Percentiles rank a stretch among this genome's conserved stretches.
Conservation (phyloP, 2,329 filamentous ascomycete genomes). For the Alternaria alternata region DNA sequence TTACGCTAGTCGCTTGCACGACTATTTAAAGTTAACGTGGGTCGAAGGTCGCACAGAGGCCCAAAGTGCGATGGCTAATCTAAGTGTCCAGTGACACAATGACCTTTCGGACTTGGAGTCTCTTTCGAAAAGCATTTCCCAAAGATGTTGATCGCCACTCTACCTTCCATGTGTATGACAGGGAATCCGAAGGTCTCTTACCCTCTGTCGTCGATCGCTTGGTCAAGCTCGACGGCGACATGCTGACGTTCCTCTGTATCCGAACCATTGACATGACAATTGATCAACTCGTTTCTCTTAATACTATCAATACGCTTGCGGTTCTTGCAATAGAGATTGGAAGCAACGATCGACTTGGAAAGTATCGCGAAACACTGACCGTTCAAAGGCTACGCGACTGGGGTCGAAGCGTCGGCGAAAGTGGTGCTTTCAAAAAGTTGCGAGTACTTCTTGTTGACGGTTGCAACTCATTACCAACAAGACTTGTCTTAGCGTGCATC, state of each 20-base stretch:
- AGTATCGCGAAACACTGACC: neutral
- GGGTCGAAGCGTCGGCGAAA: constrained; percentile 29
- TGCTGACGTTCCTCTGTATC: constrained; percentile 32
- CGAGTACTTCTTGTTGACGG: constrained; percentile 23
- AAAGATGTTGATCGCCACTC: constrained; percentile 23
- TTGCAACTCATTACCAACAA: constrained; percentile 11
- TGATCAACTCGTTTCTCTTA: constrained; percentile 26
- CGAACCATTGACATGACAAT: constrained; percentile 13
- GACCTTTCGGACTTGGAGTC: constrained; percentile 25
- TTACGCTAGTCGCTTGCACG: constrained; percentile 27
- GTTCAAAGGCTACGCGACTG: constrained; percentile 25
- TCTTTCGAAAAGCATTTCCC: constrained; percentile 30
- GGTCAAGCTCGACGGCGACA: constrained; percentile 17
- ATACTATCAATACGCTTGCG: constrained; percentile 27
- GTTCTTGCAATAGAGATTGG: constrained; percentile 20
- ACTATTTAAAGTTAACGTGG: constrained; percentile 22
- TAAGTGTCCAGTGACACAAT: constrained; percentile 21
- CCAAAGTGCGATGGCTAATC: neutral
- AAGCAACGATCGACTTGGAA: neutral
- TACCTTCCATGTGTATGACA: constrained; percentile 17
- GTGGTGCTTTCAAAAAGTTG: constrained; percentile 26
- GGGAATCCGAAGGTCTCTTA: constrained; percentile 6
- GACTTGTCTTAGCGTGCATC: constrained; percentile 14
- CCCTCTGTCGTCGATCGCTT: constrained; percentile 25
- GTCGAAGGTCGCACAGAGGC: constrained; percentile 2